Evolutionary conservation across 805 yeast genomes (phyloP), one percentile per base, ranked within the genome.

Genomic region (Nakazawaea holstii): DNA sequence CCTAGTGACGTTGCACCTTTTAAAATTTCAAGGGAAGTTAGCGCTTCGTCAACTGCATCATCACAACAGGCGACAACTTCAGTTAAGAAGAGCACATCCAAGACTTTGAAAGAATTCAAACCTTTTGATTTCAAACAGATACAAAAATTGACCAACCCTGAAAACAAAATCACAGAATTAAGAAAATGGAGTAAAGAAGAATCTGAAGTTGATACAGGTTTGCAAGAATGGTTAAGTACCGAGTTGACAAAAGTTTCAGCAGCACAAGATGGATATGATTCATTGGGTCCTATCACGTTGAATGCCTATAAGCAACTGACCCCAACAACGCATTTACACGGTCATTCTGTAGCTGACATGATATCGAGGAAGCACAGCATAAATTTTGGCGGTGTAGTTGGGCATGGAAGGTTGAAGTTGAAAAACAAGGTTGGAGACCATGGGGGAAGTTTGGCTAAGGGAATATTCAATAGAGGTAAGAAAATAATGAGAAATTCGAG

Each of bases 281-380:
- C 74, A 64, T 49, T 75, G 43, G 81, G 82, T 0, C 70, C 70
- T 15, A 74, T 80, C 51, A 90, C 84, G 2, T 67, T 76, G 29
- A 79, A 75, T 46, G 89, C 88, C 1, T 83, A 82, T 59, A 80
- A 78, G 35, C 80, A 82, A 55, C 85, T 87, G 1, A 70, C 77
- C 6, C 78, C 64, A 10, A 53, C 60, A 43, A 59, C 65, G 35
- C 57, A 57, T 50, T 66, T 59, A 49, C 68, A 71, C 45, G 60
- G 69, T 2, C 70, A 69, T 33, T 59, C 63, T 41, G 70, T 69
- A 33, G 68, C 69, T 6, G 73, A 70, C 15, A 66, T 45, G 67
- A 70, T 41, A 68, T 70, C 15, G 65, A 77, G 55, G 74, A 69
- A 52, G 79, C 79, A 45, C 66, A 74, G 47, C 74, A 77, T 52